These are phyloP conservation scores for Verticillium zaregamsianum DNA, from an alignment of 2,329 filamentous ascomycete species.

Conservation along the genomic window DNA sequence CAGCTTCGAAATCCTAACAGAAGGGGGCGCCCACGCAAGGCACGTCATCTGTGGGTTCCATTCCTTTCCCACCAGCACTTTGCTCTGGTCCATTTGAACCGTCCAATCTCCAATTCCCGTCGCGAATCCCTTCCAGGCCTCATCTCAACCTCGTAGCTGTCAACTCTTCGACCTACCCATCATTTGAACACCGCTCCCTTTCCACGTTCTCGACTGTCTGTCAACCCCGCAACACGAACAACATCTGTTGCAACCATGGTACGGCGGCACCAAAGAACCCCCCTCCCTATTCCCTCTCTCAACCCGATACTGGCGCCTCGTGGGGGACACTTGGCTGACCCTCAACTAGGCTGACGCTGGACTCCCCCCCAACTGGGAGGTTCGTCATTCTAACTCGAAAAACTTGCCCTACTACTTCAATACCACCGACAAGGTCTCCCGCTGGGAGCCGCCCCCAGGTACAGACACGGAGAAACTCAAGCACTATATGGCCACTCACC, in stretches of 20 bases:
- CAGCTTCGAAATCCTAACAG: neutral
- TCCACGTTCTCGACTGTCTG: neutral
- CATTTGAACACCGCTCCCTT: too few relatives aligned
- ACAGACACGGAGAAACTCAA: conserved; percentile 93
- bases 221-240: neutral
- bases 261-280: neutral
- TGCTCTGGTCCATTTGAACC: neutral
- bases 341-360: conserved; percentile 63
- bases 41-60: neutral
- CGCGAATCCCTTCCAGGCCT: neutral
- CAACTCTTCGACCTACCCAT: neutral
- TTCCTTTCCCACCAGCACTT: neutral
- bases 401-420: conserved; percentile 99
- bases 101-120: neutral
- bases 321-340: neutral
- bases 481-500: conserved; percentile 85
- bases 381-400: conserved; percentile 96
- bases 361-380: conserved; percentile 85
- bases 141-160: neutral
- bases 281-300: neutral
- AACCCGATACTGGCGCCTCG: neutral
- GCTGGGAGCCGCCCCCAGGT: conserved; percentile 88
- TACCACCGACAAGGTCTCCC: conserved; percentile 75
- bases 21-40: neutral
- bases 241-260: conserved; percentile 4